A percentile compares a stretch with the other conserved stretches of the same genome.
phyloP scores from a whole-genome alignment of 1,284 basidiomycete genomes.

The Mrakiaceae sp. region DNA sequence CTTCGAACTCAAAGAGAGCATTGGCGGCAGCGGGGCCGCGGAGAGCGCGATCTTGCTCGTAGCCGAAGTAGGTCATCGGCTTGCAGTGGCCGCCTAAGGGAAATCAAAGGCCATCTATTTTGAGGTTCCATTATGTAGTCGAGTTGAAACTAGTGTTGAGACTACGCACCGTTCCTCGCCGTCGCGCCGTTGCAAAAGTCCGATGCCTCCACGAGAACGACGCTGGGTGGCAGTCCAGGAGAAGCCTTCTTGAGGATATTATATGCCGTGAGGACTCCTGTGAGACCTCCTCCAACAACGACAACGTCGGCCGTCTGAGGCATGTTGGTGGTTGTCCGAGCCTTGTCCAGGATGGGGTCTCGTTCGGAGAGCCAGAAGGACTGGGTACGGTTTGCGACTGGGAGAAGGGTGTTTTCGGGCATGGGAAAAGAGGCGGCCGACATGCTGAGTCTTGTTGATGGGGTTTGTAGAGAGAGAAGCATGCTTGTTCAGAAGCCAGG shows the following conservation, averaged over 20 bases:
- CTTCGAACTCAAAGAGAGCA: slow-evolving; percentile 21
- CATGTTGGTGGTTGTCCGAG: slow-evolving; percentile 19
- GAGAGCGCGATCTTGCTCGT: background rate
- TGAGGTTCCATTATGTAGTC: too few relatives aligned
- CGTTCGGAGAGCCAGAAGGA: slow-evolving; percentile 24
- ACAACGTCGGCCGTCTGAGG: background rate
- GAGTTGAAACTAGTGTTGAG: too few relatives aligned
- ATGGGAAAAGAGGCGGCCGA: background rate
- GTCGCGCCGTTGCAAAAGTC: background rate
- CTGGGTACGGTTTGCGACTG: slow-evolving; percentile 21
- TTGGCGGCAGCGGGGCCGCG: slow-evolving; percentile 6
- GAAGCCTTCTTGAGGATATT: background rate
- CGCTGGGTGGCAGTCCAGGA: background rate
- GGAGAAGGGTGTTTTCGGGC: slow-evolving; percentile 17
- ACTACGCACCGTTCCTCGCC: slow-evolving; percentile 3
- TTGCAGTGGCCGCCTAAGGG: slow-evolving; percentile 5
- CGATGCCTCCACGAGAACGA: background rate
- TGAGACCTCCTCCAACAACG: background rate
- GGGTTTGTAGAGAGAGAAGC: too few relatives aligned
- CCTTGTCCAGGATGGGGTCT: slow-evolving; percentile 21
- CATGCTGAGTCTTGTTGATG: too few relatives aligned
- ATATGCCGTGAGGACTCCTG: background rate
- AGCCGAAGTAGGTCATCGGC: slow-evolving; percentile 6
- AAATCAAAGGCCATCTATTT: background rate
- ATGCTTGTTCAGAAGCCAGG: too few relatives aligned